Base-by-base conservation (phyloP, 177 flowering plant species). In the Vitis hybrid region DNA sequence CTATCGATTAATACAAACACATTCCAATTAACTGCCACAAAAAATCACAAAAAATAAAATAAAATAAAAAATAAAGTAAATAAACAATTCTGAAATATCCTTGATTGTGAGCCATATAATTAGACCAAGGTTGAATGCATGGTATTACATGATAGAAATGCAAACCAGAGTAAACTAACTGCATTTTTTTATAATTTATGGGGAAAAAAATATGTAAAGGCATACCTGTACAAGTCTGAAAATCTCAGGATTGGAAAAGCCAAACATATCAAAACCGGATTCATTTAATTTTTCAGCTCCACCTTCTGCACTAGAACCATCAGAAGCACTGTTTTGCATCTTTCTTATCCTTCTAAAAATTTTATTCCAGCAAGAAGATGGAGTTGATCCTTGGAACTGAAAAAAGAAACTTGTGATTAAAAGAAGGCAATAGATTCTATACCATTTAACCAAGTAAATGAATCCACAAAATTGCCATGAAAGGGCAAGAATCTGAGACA, bases 191-290 rank as follows among this genome's bases (percentile, higher is more conserved):
- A 15, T 51, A 68, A 12, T 12, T 48, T 15, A 60, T 49, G 10
- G 55, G 11, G 31, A 26, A 64, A 49, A 8, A 64, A 11, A 70
- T 26, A 26, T 5, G 10, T 8, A 55, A 26, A 2, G n/a, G 48
- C 26, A 58, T 76, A 92, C 98, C 95, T 89, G 72, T 72, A 93
- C 85, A 52, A 92, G 87, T 76, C 82, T 84, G n/a, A 62, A 58
- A 71, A 93, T 83, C 73, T 84, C 79, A 65, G 83, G 82, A 66
- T 80, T 79, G 45, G 97, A 84, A 77, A 93, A 91, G 63, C 98
- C 98, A 81, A 93, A 93, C 98, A 93, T 93, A 66, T 84, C 76
- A 70, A 89, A 78, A 76, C 97, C 98, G 71, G 91, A 82, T 66
- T 67, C 74, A 59, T 63, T 56, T 8, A 29, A 63, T 49, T 50